Evolutionary conservation across 768 basidiomycete genomes (phyloP).

Genomic region (Myochromella boudieri): DNA sequence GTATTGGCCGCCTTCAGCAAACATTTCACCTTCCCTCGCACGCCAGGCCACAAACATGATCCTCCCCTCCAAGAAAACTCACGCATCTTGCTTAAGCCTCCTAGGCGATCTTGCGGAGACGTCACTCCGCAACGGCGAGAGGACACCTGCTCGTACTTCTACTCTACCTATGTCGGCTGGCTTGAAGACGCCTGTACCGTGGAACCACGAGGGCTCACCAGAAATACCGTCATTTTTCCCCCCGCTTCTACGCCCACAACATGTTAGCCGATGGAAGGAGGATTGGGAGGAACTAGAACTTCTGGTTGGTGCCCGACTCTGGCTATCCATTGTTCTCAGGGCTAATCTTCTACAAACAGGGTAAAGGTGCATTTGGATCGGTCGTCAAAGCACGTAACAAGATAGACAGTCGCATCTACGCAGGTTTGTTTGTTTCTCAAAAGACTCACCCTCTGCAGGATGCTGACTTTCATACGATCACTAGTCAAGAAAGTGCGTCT

Average conservation of each 20-base stretch:
- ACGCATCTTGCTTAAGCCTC: constrained; percentile 55
- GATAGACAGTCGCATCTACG: constrained; percentile 84
- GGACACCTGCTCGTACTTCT: constrained; percentile 25
- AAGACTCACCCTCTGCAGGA: not conserved
- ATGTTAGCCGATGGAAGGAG: constrained; percentile 82
- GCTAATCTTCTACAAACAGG: constrained; percentile 41
- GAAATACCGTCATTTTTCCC: constrained; percentile 69
- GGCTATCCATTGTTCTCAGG: not conserved
- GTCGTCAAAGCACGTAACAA: constrained; percentile 92
- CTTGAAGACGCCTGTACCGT: constrained; percentile 51
- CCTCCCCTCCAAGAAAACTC: constrained; percentile 53
- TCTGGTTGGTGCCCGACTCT: constrained; percentile 44
- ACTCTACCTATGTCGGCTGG: constrained; percentile 32
- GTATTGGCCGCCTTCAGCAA: constrained; percentile 35
- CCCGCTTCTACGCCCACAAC: constrained; percentile 40
- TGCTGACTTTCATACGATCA: constrained; percentile 3
- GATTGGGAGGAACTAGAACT: constrained; percentile 95
- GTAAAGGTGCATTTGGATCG: constrained; percentile 89
- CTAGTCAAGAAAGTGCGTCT: constrained; percentile 89
- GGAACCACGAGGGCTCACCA: constrained; percentile 50
- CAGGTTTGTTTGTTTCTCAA: constrained; percentile 43
- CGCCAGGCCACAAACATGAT: constrained; percentile 61
- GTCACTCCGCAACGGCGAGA: constrained; percentile 26
- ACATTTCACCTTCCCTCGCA: constrained; percentile 51
- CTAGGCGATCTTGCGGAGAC: constrained; percentile 56